Conservation (phyloP, 176 grass and related monocot species). For the Chloris gayana region DNA sequence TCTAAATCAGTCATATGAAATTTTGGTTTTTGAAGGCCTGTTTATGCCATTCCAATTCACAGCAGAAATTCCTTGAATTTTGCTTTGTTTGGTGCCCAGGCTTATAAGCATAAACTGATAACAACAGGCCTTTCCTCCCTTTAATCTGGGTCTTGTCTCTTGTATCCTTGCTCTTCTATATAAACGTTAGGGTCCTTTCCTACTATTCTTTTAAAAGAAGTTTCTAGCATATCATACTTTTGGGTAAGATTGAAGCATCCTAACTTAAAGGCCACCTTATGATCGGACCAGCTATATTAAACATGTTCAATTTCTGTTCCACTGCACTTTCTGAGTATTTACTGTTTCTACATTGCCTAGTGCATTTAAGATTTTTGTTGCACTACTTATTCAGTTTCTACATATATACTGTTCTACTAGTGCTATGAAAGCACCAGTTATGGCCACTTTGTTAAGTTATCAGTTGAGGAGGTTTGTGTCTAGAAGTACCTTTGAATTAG, state of each 20-base stretch:
- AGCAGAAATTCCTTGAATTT: neutral
- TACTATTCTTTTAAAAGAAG: neutral
- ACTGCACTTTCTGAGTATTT: neutral
- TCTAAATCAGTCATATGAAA: neutral
- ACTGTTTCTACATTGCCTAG: neutral
- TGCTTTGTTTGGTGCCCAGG: neutral
- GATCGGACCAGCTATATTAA: neutral
- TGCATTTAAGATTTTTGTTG: neutral
- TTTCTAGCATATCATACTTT: neutral
- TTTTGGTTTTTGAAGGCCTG: neutral
- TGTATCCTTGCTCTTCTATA: neutral
- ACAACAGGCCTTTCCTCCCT: neutral
- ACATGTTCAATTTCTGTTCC: neutral
- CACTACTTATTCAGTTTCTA: neutral
- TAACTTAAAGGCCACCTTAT: neutral
- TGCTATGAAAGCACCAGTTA: neutral
- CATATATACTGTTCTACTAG: neutral
- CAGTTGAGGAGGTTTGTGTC: neutral
- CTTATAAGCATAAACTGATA: neutral
- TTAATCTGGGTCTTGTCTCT: neutral
- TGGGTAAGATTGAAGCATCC: neutral
- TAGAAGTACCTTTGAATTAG: conserved; percentile 3
- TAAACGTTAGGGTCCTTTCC: neutral
- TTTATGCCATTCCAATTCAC: neutral
- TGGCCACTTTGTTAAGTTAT: neutral